Conservation (phyloP, 1,284 basidiomycete genomes). For the Microbotryum violaceum region DNA sequence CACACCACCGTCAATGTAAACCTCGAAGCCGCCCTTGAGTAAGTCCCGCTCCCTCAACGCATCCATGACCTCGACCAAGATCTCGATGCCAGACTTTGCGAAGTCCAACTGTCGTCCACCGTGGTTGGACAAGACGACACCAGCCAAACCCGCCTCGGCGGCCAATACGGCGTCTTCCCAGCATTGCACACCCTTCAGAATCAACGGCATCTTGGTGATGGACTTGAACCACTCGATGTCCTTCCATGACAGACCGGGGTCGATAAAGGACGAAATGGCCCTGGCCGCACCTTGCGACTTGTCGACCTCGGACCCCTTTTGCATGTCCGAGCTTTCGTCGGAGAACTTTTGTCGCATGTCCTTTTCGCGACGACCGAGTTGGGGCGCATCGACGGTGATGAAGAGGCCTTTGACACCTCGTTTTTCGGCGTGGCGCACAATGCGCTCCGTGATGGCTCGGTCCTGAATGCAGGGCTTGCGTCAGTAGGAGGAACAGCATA, state of each 20-base stretch:
- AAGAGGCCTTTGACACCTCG: conserved; percentile 47
- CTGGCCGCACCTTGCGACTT: conserved; percentile 84
- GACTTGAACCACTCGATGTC: background rate
- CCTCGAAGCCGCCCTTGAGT: conserved; percentile 59
- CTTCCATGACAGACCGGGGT: conserved; percentile 73
- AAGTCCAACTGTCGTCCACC: conserved; percentile 89
- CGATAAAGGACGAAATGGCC: conserved; percentile 94
- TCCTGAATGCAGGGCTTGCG: conserved; percentile 63
- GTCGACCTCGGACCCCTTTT: conserved; percentile 47
- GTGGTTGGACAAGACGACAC: conserved; percentile 79
- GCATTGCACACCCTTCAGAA: conserved; percentile 81
- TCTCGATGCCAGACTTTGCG: conserved; percentile 78
- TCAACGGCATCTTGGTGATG: conserved; percentile 61
- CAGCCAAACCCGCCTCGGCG: conserved; percentile 70
- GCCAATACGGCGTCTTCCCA: conserved; percentile 91
- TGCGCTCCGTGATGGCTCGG: conserved; percentile 65
- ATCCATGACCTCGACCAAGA: conserved; percentile 76
- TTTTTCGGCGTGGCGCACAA: conserved; percentile 63
- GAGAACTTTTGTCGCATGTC: conserved; percentile 97
- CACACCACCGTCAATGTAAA: conserved; percentile 89
- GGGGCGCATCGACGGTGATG: conserved; percentile 79
- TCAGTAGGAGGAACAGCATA: conserved; percentile 3
- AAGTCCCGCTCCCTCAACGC: conserved; percentile 61
- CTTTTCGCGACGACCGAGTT: conserved; percentile 59
- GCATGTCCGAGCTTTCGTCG: conserved; percentile 47